These are phyloP conservation scores for Agarophyton chilense DNA, from an alignment of 23 red algal genomes.

Conservation along the genomic window DNA sequence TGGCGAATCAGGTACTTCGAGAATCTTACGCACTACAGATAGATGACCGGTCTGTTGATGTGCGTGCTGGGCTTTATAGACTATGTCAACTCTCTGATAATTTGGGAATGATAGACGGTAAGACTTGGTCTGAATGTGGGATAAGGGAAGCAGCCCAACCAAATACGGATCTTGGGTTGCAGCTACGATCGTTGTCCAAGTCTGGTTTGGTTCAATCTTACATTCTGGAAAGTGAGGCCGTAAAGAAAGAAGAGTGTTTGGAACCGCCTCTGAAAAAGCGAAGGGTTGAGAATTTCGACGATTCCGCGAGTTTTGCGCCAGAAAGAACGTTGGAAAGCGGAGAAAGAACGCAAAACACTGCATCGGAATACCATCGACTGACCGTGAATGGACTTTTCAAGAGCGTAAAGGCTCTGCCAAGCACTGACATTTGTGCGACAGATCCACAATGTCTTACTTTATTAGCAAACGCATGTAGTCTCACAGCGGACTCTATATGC, in stretches of 20 bases:
- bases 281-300: neutral
- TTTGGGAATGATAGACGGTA: neutral
- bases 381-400: constrained; percentile 7
- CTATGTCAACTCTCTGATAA: neutral
- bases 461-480: constrained; percentile 11
- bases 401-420: constrained; percentile 14
- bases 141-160: constrained; percentile 19
- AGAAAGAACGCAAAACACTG: neutral
- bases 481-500: constrained; percentile 17
- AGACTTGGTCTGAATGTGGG: constrained; percentile 31
- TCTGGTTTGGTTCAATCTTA: constrained; percentile 13
- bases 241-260: neutral
- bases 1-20: neutral
- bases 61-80: constrained; percentile 8
- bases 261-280: constrained; percentile 8
- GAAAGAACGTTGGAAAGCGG: neutral
- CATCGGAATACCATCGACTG: constrained; percentile 5
- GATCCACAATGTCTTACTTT: neutral
- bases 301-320: neutral
- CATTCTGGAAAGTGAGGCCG: neutral
- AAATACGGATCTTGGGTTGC: neutral
- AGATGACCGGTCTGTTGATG: neutral
- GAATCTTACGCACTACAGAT: neutral
- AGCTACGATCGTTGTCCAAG: constrained; percentile 34
- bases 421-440: constrained; percentile 40